Conservation (phyloP, 1,139 yeast species). For the Casaregolazyma suthepensis region DNA sequence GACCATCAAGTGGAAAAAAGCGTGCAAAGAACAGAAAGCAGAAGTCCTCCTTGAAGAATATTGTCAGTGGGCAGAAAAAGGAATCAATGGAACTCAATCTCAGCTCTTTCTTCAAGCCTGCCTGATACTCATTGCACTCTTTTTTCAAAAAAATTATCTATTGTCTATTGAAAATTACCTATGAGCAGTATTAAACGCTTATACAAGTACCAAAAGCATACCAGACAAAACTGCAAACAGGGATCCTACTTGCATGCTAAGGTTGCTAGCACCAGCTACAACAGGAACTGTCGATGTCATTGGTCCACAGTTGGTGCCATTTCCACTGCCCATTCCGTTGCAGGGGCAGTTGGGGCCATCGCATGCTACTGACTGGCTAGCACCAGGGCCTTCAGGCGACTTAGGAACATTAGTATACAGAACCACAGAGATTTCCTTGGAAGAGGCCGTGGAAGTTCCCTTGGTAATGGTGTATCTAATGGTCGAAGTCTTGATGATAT, state of each 20-base stretch:
- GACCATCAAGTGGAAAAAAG: slow-evolving; percentile 13
- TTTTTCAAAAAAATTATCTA: background rate
- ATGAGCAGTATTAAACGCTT: background rate
- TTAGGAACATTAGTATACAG: background rate
- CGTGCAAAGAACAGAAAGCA: slow-evolving; percentile 18
- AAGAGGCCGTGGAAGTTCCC: too few relatives aligned
- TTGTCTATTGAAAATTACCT: background rate
- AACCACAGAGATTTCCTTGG: background rate
- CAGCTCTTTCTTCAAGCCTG: slow-evolving; percentile 3
- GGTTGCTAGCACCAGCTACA: background rate
- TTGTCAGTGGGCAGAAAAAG: background rate
- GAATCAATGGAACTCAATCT: background rate
- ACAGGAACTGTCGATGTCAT: background rate
- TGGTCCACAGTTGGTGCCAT: background rate
- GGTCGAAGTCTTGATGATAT: background rate
- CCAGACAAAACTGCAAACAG: background rate
- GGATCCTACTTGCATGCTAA: background rate
- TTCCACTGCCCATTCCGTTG: background rate
- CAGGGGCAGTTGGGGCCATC: background rate
- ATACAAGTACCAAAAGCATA: background rate
- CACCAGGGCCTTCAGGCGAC: background rate
- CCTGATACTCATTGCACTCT: background rate
- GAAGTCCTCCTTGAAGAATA: slow-evolving; percentile 10
- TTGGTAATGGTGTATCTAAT: background rate
- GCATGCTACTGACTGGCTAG: background rate